A percentile compares a stretch with the other conserved stretches of the same genome.
phyloP scores from a whole-genome alignment of 495 filamentous ascomycete species.

The Aspergillus carlsbadensis region DNA sequence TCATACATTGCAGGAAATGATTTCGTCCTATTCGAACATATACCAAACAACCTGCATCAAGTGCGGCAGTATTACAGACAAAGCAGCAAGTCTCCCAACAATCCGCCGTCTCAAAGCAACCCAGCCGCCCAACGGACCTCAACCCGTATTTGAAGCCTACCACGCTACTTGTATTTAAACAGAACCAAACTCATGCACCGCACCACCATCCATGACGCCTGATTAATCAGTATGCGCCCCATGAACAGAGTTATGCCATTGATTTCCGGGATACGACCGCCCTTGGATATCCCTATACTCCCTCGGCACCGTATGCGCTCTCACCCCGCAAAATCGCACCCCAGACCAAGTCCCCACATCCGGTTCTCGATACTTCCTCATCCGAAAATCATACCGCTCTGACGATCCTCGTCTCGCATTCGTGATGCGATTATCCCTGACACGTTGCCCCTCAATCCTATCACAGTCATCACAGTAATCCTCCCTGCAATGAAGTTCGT shows the following conservation, averaged over 20 bases:
- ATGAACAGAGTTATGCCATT: slow-evolving; percentile 30
- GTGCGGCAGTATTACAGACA: slow-evolving; percentile 39
- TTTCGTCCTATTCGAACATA: slow-evolving; percentile 37
- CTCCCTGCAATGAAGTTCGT: not conserved
- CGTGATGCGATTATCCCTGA: slow-evolving; percentile 1
- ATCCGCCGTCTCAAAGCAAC: slow-evolving; percentile 25
- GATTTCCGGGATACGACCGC: slow-evolving; percentile 21
- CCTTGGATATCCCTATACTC: slow-evolving; percentile 32
- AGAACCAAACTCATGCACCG: not conserved
- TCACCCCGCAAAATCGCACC: slow-evolving; percentile 29
- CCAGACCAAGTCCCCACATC: slow-evolving; percentile 30
- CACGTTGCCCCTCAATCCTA: not conserved
- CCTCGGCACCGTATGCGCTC: slow-evolving; percentile 24
- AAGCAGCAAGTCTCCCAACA: slow-evolving; percentile 37
- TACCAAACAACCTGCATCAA: slow-evolving; percentile 40
- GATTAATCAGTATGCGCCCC: slow-evolving; percentile 16
- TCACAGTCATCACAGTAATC: not conserved
- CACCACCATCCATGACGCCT: not conserved
- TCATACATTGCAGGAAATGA: slow-evolving; percentile 18
- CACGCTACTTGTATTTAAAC: slow-evolving; percentile 28
- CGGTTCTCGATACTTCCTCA: slow-evolving; percentile 29
- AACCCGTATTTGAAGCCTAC: slow-evolving; percentile 26
- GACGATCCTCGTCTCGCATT: slow-evolving; percentile 16
- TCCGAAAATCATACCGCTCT: slow-evolving; percentile 32
- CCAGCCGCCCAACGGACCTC: not conserved